A percentile compares a stretch with the other conserved stretches of the same genome.
phyloP scores from a whole-genome alignment of 1,139 yeast species.

The Candida anutae region DNA sequence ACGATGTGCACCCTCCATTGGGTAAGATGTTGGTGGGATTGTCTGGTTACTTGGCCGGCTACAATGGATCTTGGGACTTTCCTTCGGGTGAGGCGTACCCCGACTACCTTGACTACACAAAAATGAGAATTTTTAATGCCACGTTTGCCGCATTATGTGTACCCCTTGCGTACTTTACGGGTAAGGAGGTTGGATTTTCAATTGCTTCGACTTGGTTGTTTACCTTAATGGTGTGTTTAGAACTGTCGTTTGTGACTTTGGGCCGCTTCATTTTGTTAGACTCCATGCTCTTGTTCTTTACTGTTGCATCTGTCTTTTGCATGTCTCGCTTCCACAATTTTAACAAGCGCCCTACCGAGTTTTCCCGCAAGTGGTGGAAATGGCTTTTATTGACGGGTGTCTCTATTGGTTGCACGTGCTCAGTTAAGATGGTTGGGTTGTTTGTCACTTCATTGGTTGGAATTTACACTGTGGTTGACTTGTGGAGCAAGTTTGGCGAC shows the following conservation, averaged over 20 bases:
- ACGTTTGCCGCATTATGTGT: conserved; percentile 83
- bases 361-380: conserved; percentile 86
- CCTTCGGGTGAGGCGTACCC: conserved; percentile 85
- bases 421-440: conserved; percentile 83
- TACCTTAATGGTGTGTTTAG: conserved; percentile 79
- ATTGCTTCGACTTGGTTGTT: conserved; percentile 83
- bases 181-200: conserved; percentile 76
- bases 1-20: conserved; percentile 97
- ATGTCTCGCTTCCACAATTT: conserved; percentile 73
- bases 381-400: conserved; percentile 80
- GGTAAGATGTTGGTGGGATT: conserved; percentile 96
- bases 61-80: conserved; percentile 93
- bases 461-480: conserved; percentile 64
- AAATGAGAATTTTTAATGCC: conserved; percentile 93
- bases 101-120: conserved; percentile 75
- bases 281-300: conserved; percentile 92
- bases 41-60: conserved; percentile 90
- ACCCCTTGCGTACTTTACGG: conserved; percentile 89
- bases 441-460: conserved; percentile 72
- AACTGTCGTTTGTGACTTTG: conserved; percentile 78
- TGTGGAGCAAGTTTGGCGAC: conserved; percentile 65
- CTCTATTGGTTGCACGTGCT: conserved; percentile 66
- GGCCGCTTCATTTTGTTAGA: conserved; percentile 90
- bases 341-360: conserved; percentile 46
- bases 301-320: conserved; percentile 73